Conservation (phyloP, 768 basidiomycete genomes). For the Cystofilobasidium capitatum region DNA sequence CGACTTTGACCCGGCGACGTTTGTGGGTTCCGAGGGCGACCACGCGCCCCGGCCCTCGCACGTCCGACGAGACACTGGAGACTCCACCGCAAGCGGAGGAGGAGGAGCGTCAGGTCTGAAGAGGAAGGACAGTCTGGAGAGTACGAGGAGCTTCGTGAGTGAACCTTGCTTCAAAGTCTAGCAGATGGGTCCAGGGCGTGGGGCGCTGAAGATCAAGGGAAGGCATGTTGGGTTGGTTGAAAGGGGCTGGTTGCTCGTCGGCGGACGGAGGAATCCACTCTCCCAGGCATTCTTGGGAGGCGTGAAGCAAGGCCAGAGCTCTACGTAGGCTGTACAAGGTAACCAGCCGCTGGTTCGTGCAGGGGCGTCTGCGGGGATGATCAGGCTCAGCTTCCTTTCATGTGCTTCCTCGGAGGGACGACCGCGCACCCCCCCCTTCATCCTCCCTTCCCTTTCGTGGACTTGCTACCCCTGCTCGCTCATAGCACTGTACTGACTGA, state of each 20-base stretch:
- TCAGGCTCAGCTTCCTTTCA: no score
- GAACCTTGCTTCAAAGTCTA: not conserved
- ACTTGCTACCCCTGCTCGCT: not conserved
- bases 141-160: constrained; percentile 33
- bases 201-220: not conserved
- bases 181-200: not conserved
- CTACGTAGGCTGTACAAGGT: not conserved
- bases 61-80: not conserved
- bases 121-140: constrained; percentile 31
- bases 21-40: not conserved
- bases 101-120: constrained; percentile 24
- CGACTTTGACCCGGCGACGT: not conserved
- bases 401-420: no score
- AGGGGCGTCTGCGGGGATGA: no score
- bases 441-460: not conserved
- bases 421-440: not conserved
- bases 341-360: no score
- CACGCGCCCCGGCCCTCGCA: not conserved
- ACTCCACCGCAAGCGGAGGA: not conserved
- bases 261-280: not conserved
- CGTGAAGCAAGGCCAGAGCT: not conserved
- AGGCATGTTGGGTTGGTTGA: not conserved
- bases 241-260: no score
- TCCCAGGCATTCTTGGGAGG: not conserved
- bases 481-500: not conserved